phyloP scores from a whole-genome alignment of 2,329 filamentous ascomycete genomes.

The Apiospora pterosperma region DNA sequence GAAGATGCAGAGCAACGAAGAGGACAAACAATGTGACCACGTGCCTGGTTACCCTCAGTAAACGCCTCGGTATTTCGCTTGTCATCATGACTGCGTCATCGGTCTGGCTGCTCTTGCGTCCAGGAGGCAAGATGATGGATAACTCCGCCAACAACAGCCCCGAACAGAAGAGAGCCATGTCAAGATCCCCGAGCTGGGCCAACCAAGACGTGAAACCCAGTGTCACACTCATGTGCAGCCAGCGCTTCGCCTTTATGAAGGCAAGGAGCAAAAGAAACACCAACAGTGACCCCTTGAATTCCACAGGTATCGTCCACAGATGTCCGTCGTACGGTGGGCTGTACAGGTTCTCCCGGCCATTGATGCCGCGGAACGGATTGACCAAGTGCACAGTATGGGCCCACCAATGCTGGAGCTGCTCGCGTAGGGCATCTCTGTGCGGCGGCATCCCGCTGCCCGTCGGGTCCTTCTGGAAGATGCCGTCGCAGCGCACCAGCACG shows the following conservation, averaged over 20 bases:
- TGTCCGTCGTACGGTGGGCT: constrained; percentile 54
- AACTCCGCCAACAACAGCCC: constrained; percentile 21
- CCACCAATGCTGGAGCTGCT: constrained; percentile 38
- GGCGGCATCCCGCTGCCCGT: constrained; percentile 40
- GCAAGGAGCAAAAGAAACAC: constrained; percentile 50
- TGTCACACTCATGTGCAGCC: constrained; percentile 13
- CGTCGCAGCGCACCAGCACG: constrained; percentile 39
- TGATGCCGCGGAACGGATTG: constrained; percentile 47
- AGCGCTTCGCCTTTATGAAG: constrained; percentile 22
- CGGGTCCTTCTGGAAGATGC: constrained; percentile 44
- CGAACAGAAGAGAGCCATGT: constrained; percentile 16
- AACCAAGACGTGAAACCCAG: constrained; percentile 10
- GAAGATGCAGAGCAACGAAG: constrained; percentile 6
- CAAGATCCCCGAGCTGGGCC: constrained; percentile 12
- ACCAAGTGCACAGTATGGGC: constrained; percentile 36
- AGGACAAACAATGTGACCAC: background rate
- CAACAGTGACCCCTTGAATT: constrained; percentile 56
- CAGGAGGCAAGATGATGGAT: constrained; percentile 9
- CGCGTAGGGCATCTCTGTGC: constrained; percentile 46
- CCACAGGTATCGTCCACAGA: constrained; percentile 61
- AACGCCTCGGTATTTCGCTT: background rate
- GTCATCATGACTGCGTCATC: background rate
- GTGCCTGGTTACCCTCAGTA: background rate
- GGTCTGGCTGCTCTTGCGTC: background rate
- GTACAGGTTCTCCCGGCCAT: constrained; percentile 48